Percentiles rank a stretch among this genome's conserved stretches.
phyloP scores from a whole-genome alignment of 2,329 filamentous ascomycete genomes.

The Ustulina deusta region DNA sequence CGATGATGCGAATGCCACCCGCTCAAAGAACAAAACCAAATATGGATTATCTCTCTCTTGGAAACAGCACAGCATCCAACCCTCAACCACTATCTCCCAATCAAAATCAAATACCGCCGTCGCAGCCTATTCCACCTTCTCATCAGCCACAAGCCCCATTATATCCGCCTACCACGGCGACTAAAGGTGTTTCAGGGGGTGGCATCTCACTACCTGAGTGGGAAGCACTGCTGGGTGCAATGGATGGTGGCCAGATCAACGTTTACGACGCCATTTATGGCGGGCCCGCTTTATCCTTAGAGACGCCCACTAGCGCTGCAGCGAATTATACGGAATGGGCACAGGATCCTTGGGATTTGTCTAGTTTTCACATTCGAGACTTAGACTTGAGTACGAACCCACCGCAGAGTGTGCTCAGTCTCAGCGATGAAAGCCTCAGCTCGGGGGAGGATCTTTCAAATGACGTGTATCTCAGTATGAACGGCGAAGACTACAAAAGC shows the following conservation, averaged over 20 bases:
- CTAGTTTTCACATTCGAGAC: constrained; percentile 64
- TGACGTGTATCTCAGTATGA: constrained; percentile 60
- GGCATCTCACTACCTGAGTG: constrained; percentile 76
- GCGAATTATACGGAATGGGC: constrained; percentile 62
- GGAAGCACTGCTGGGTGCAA: constrained; percentile 82
- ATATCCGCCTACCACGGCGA: constrained; percentile 53
- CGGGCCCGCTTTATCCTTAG: constrained; percentile 65
- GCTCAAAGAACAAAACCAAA: constrained; percentile 57
- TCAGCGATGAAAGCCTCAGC: constrained; percentile 70
- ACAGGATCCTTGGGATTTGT: constrained; percentile 68
- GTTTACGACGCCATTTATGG: constrained; percentile 88
- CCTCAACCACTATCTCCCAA: constrained; percentile 64
- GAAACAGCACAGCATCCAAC: constrained; percentile 59
- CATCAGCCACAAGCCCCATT: constrained; percentile 48
- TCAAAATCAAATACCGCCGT: constrained; percentile 56
- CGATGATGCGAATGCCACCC: constrained; percentile 54
- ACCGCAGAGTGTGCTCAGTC: constrained; percentile 66
- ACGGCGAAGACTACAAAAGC: constrained; percentile 54
- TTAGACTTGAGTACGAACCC: constrained; percentile 53
- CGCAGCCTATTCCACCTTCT: constrained; percentile 44
- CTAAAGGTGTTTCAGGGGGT: constrained; percentile 54
- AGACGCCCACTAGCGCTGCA: constrained; percentile 58
- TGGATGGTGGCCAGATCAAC: constrained; percentile 83
- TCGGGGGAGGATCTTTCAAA: constrained; percentile 65
- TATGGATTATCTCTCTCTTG: constrained; percentile 70